Evolutionary conservation across 441 rosid species (phyloP), one percentile per base, ranked within the genome.

Genomic region (Gossypium trilobum): DNA sequence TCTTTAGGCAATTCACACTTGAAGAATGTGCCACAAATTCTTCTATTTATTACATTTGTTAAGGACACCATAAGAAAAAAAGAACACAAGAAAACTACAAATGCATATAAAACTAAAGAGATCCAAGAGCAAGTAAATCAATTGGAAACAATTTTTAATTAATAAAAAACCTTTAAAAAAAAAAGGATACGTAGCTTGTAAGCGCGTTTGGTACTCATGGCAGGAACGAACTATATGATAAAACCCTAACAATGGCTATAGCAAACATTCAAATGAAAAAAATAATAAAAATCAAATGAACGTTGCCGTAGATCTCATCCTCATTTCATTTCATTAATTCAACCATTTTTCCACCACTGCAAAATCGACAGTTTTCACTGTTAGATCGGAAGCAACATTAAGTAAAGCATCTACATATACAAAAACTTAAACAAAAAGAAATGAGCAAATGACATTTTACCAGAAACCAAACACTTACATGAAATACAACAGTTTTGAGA

Each of bases 1-100:
- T 92, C 87, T 89, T 88, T 61, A 95, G 97, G 80, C 98, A 95
- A 63, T 95, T 92, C 14, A 95, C 98, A 64, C 86, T 78, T 14
- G 96, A 87, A 70, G 98, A 87, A 88, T 95, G 99, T 25, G 99
- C 99, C 80, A 95, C 99, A 84, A 95, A 95, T 80, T 95, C 99
- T 97, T 95, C 99, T 94, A 60, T 42, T 74, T 56, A 58, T 61
- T 74, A 82, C 36, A 31, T 68, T 54, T 64, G 87, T 89, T 78
- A 88, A 89, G 95, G 89, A 69, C 62, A 77, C 51, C 72, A 57
- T 48, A 33, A 33, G 9, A 50, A 63, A 70, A 17, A 73, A 78
- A 73, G 42, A 62, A 42, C 67, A 33, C 66, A 65, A 76, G 64
- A 68, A 3, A 51, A 54, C 29, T 52, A 27, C 19, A 74, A 33